Evolutionary conservation across 306 rosid genomes (phyloP), one percentile per base, ranked within the genome.

Genomic region (Cucurbita ficifolia): DNA sequence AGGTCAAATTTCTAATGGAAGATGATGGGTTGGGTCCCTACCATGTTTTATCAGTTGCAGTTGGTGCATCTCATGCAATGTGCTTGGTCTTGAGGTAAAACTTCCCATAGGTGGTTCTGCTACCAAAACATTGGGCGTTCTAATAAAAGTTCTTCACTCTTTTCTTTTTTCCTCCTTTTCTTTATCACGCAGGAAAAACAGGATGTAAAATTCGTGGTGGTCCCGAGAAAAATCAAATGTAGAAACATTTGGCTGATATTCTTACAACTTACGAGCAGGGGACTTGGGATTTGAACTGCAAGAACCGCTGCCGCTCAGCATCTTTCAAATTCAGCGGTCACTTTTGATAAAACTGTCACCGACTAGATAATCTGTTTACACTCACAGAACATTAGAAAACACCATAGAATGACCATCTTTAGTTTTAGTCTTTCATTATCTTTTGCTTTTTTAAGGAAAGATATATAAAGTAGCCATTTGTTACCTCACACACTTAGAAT

Each of bases 51-150:
- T 83, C 95, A 50, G 76, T 91, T 73, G 86, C 95, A 79, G 78
- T 84, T 52, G 96, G 96, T 36, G 96, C 96, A 11, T 87, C 95
- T 19, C 97, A 91, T 82, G 89, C 92, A n/a, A 80, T 85, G 87
- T 91, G 97, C 78, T 76, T 91, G 72, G 88, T 82, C 76, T 81
- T 84, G 76, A 85, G 89, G 86, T 90, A 80, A 14, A 72, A 46
- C 53, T 29, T 65, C 68, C 36, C 57, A 19, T 60, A 38, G 63
- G 35, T 52, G 50, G 46, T 38, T 53, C 57, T 72, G 36, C 76
- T 46, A 53, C 21, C 68, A 61, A 68, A 53, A 21, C 46, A 61
- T 13, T 68, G 7, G 38, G 39, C 40, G 18, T 46, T 65, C 53
- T 21, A 40, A 46, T 68, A 13, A 46, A 46, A 68, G 56, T 7